Evolutionary conservation across 2,329 filamentous ascomycete species (phyloP).

Genomic region (Xylariaceae sp.): DNA sequence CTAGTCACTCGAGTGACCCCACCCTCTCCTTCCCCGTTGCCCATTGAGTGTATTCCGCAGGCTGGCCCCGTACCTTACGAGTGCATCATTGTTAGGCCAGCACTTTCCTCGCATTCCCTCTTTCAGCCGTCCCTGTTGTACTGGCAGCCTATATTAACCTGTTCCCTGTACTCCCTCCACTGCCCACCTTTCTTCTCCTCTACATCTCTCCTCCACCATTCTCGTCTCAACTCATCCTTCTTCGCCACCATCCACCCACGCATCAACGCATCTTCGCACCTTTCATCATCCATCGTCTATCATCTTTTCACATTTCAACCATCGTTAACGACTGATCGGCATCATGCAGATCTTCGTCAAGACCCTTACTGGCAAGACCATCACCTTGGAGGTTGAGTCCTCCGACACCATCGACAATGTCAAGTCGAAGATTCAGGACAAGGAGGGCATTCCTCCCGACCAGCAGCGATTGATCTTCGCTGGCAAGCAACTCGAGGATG

Average conservation of each 20-base stretch:
- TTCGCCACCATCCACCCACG: conserved; percentile 4
- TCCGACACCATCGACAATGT: conserved; percentile 81
- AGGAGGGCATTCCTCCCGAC: conserved; percentile 82
- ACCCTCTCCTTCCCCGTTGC: conserved; percentile 25
- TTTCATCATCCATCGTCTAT: conserved; percentile 12
- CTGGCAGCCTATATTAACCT: conserved; percentile 20
- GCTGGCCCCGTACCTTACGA: too few relatives aligned
- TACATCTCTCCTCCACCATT: conserved; percentile 14
- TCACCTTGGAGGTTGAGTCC: conserved; percentile 73
- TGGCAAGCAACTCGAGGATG: conserved; percentile 44
- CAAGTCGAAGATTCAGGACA: conserved; percentile 86
- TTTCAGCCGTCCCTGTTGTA: conserved; percentile 15
- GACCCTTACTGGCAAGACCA: conserved; percentile 90
- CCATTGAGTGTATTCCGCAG: conserved; percentile 19
- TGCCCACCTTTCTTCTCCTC: conserved; percentile 5
- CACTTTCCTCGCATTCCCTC: conserved; percentile 27
- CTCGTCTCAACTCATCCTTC: conserved; percentile 10
- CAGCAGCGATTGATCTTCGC: conserved; percentile 82
- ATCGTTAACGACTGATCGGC: conserved; percentile 30
- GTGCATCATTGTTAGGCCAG: background rate
- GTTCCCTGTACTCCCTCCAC: conserved; percentile 12
- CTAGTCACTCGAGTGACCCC: background rate
- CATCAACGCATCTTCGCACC: conserved; percentile 5
- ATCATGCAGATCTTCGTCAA: conserved; percentile 98
- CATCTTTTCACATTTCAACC: conserved; percentile 18